Percentiles rank a stretch among this genome's conserved stretches.
Evolutionary conservation across 177 flowering plant genomes (phyloP).

Genomic region (Vitis hybrid): DNA sequence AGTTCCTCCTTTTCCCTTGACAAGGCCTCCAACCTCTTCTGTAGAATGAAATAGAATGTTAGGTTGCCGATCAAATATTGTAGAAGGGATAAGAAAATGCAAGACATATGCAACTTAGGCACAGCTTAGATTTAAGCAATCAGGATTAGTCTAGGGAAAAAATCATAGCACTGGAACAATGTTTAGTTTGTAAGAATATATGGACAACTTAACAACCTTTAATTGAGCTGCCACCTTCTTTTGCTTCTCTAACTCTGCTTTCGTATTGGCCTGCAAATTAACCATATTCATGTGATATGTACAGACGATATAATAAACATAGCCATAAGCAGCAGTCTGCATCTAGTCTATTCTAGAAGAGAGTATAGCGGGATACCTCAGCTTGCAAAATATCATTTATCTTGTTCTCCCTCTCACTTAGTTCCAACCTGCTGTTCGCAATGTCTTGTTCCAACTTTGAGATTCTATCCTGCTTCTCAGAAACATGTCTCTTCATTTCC

Average conservation of each 20-base stretch:
- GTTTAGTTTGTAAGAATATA: no score
- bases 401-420: conserved; percentile 54
- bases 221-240: conserved; percentile 26
- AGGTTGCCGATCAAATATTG: background rate
- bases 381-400: conserved; percentile 40
- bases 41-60: conserved; percentile 8
- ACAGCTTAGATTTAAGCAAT: background rate
- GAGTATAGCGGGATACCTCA: conserved; percentile 38
- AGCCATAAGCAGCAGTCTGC: background rate
- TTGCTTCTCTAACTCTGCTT: conserved; percentile 58
- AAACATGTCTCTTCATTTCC: conserved; percentile 38
- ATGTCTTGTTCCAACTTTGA: conserved; percentile 64
- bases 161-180: no score
- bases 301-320: background rate
- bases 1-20: conserved; percentile 67
- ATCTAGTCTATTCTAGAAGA: background rate
- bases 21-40: conserved; percentile 46
- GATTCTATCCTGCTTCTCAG: conserved; percentile 50
- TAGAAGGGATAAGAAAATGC: conserved; percentile 3
- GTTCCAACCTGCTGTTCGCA: conserved; percentile 43
- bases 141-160: background rate
- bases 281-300: conserved; percentile 7
- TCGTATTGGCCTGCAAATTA: conserved; percentile 40
- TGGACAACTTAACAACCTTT: conserved; percentile 37
- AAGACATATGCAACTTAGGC: background rate